Evolutionary conservation across 192 early-diverging fungal genomes (phyloP), one percentile per base, ranked within the genome.

Genomic region (Coemansia sp.): DNA sequence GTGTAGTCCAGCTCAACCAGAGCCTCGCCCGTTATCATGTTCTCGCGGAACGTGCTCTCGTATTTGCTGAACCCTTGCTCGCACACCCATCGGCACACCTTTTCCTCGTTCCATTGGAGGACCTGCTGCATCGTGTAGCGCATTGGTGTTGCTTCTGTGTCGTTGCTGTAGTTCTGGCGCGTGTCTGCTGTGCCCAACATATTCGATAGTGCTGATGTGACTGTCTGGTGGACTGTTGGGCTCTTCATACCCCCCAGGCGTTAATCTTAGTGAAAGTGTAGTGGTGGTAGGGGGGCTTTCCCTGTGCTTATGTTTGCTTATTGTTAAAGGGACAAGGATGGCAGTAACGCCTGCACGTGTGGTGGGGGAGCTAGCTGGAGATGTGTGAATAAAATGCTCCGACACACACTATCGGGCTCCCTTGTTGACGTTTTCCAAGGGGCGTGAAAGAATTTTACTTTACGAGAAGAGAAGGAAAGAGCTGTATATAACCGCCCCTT

Each of bases 1-100:
- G 82, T 78, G 64, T 96, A 90, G 75, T 92, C 88, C 2, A 97
- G 81, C 73, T 95, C 94, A 4, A 91, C 72, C 54, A 97, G 74
- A 6, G 90, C 83, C 22, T 87, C 84, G n/a, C 95, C 95, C 14
- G 78, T 91, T 45, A 97, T 87, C 55, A 88, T 65, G 72, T 95
- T 87, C 29, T 92, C 87, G 83, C 75, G 57, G 60, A 86, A 86
- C 14, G 70, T 33, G 30, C 57, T 45, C 42, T 81, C 82, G 61
- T 84, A 84, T 59, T 77, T 75, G 44, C 64, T 59, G 62, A 86
- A 80, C 17, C 79, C 72, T 41, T 83, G 72, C 50, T 86, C 84
- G 25, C 76, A 68, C 8, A 86, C 64, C 84, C 84, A 86, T 38
- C 71, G 66, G 59, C 77, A 66, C 33, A 86, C 84, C 20, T 78